A percentile compares a stretch with the other conserved stretches of the same genome.
Conservation (phyloP, 257 asterid genomes). For the Solanum virginianum region DNA sequence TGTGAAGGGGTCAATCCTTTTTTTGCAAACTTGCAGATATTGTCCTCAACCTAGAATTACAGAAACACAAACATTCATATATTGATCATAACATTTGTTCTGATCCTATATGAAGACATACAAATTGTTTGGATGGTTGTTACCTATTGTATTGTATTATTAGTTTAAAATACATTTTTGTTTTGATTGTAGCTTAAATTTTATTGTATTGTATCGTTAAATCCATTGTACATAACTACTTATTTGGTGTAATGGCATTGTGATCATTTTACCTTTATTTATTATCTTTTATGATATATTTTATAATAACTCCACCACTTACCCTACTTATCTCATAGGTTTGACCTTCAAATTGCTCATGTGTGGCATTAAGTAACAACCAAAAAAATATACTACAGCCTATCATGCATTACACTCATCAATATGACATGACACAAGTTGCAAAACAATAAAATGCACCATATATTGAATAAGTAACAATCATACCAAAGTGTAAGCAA, state of each 20-base stretch:
- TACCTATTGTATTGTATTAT: neutral
- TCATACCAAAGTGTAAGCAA: neutral
- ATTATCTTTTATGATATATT: neutral
- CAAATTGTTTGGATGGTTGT: neutral
- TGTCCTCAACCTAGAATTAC: constrained; percentile 44
- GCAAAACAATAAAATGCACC: neutral
- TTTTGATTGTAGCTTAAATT: neutral
- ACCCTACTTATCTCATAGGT: neutral
- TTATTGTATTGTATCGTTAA: neutral
- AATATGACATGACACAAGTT: neutral
- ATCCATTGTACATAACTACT: neutral
- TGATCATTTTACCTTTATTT: neutral
- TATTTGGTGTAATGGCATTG: neutral
- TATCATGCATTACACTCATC: neutral
- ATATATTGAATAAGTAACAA: neutral
- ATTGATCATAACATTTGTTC: neutral
- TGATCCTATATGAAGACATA: neutral
- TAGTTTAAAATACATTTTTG: neutral
- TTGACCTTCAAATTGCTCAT: neutral
- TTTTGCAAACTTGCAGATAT: constrained; percentile 55
- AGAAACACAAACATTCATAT: neutral
- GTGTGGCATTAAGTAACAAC: neutral
- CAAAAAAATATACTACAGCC: neutral
- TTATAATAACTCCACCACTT: neutral
- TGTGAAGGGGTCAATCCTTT: constrained; percentile 27